These are phyloP conservation scores for Striga asiatica DNA, from an alignment of 257 asterid species.

Conservation along the genomic window DNA sequence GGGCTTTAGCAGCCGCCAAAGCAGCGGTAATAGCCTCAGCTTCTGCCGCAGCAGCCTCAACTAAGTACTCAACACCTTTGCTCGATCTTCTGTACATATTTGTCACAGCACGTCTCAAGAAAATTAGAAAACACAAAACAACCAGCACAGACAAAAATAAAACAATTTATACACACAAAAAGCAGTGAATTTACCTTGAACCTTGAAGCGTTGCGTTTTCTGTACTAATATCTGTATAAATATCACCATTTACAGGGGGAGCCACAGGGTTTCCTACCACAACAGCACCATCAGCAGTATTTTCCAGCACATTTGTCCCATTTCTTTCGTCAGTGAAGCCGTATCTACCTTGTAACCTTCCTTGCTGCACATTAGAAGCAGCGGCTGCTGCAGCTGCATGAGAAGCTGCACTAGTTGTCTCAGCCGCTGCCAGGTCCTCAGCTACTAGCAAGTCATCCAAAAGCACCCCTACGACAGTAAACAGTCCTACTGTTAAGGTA, in stretches of 20 bases:
- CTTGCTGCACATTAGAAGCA: slow-evolving; percentile 46
- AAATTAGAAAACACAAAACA: no score
- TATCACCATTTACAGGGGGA: slow-evolving; percentile 86
- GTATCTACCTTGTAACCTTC: slow-evolving; percentile 61
- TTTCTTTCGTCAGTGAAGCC: slow-evolving; percentile 54
- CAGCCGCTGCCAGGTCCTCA: slow-evolving; percentile 96
- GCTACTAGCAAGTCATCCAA: slow-evolving; percentile 97
- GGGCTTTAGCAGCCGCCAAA: slow-evolving; percentile 97
- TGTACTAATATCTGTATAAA: slow-evolving; percentile 82
- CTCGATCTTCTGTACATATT: slow-evolving; percentile 50
- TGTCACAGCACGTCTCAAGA: slow-evolving; percentile 10
- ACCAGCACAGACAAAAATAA: background rate
- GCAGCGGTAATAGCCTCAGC: slow-evolving; percentile 97
- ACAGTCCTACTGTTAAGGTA: slow-evolving; percentile 10
- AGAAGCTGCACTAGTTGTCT: slow-evolving; percentile 91
- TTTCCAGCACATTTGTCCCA: slow-evolving; percentile 39
- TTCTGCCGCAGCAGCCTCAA: slow-evolving; percentile 98
- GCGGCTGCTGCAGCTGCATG: slow-evolving; percentile 96
- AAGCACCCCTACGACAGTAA: slow-evolving; percentile 56
- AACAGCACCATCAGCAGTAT: slow-evolving; percentile 76
- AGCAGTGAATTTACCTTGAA: slow-evolving; percentile 43
- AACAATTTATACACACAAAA: no score
- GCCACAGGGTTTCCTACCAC: slow-evolving; percentile 93
- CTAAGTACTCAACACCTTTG: slow-evolving; percentile 91
- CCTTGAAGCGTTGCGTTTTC: slow-evolving; percentile 82